Evolutionary conservation across 2,329 filamentous ascomycete genomes (phyloP), one percentile per base, ranked within the genome.

Genomic region (Periconia sp.): DNA sequence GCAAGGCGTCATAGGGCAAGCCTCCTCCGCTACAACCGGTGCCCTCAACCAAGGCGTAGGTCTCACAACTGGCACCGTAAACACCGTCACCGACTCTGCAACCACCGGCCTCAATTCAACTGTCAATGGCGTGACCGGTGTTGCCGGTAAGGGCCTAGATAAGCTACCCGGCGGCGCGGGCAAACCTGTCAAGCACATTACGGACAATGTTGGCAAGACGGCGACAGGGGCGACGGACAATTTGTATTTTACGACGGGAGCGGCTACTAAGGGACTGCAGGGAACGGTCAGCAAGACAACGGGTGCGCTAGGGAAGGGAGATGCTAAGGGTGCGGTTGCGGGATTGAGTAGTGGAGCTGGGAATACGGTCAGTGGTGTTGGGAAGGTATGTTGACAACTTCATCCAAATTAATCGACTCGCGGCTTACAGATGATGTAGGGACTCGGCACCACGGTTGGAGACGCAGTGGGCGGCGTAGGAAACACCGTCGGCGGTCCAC

Each of bases 251-350:
- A 74, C 73, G 4, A 56, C 66, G 5, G 68, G 68, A 0, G 63
- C 61, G 9, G 65, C 72, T 8, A 73, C 72, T 3, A 69, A 67
- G 36, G 73, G 73, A 0, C 42, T 75, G 5, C 71, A 73, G 22
- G 66, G 68, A 4, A 75, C 73, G 1, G 67, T 74, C 3, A 69
- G 65, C 11, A 74, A 75, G 46, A 76, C 74, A 1, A 73, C 73
- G 1, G 59, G 63, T 3, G 73, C 72, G 5, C 37, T 75, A n/a
- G 71, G 71, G 2, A 67, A 62, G 40, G 73, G 72, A 2, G 72
- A 77, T 54, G 49, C 71, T 12, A 66, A 59, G 35, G 73, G 72
- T 0, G 63, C 64, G 3, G 68, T 65, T 5, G 61, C 58, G 1
- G 73, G 73, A 1, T 62, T 68, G 13, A 68, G 66, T 1, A 63